Evolutionary conservation across 2,329 filamentous ascomycete genomes (phyloP).

Genomic region (Graphiopsis chlorocephala): DNA sequence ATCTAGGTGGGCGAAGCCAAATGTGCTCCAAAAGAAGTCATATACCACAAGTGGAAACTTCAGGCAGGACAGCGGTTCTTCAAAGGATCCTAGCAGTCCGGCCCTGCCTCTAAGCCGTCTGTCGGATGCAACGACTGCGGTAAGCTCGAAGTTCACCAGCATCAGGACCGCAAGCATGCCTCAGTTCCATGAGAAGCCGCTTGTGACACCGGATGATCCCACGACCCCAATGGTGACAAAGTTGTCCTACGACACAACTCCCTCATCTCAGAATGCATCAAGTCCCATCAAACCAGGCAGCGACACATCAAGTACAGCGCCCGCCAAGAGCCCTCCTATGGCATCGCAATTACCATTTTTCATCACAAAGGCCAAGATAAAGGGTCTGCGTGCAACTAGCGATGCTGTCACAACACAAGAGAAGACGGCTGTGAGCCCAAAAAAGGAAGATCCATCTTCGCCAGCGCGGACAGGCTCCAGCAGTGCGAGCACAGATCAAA

Average conservation of each 20-base stretch:
- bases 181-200: constrained; percentile 30
- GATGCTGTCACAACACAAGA: constrained; percentile 62
- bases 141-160: constrained; percentile 27
- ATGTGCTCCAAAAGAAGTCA: constrained; percentile 68
- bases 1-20: constrained; percentile 64
- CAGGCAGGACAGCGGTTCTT: neutral
- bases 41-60: constrained; percentile 33
- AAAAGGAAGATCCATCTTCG: constrained; percentile 56
- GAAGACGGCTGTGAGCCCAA: constrained; percentile 43
- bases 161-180: constrained; percentile 30
- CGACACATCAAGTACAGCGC: constrained; percentile 44
- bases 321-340: constrained; percentile 30
- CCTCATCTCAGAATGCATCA: constrained; percentile 21
- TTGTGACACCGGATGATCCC: constrained; percentile 40
- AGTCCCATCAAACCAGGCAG: constrained; percentile 36
- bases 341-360: constrained; percentile 28
- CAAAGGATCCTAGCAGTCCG: constrained; percentile 20
- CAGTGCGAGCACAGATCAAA: constrained; percentile 58
- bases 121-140: constrained; percentile 23
- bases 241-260: constrained; percentile 50
- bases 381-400: constrained; percentile 80
- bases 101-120: constrained; percentile 16
- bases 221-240: constrained; percentile 57
- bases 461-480: constrained; percentile 74
- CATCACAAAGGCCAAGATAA: constrained; percentile 45